Percentiles rank a stretch among this genome's conserved stretches.
Evolutionary conservation across 2,329 filamentous ascomycete genomes (phyloP).

Genomic region (Colletotrichum endophyticum): DNA sequence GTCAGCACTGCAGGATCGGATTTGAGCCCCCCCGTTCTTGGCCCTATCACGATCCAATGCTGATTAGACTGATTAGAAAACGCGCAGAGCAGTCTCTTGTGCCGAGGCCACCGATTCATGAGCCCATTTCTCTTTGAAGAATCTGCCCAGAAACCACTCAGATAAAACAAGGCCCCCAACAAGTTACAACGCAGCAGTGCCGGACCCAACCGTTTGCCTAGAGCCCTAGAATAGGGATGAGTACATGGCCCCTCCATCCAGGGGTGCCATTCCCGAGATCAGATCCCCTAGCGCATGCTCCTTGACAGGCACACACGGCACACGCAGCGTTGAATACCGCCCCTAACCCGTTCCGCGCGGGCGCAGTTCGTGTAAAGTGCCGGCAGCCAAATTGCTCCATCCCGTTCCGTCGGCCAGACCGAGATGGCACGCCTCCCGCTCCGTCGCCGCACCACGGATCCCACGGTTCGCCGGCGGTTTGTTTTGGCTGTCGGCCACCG

Average conservation of each 20-base stretch:
- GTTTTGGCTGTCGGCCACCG: neutral
- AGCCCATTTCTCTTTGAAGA: neutral
- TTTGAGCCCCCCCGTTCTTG: neutral
- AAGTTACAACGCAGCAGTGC: neutral
- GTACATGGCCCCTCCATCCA: neutral
- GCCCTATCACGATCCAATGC: neutral
- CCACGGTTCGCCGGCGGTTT: neutral
- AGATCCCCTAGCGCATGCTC: neutral
- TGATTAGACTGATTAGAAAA: neutral
- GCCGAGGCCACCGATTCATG: neutral
- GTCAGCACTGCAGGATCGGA: neutral
- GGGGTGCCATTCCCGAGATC: neutral
- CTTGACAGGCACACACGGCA: neutral
- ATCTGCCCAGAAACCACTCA: neutral
- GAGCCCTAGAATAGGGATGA: neutral
- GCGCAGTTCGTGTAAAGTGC: neutral
- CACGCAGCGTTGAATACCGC: neutral
- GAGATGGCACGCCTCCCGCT: neutral
- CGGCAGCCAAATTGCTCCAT: neutral
- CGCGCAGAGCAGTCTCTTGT: neutral
- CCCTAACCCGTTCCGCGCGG: neutral
- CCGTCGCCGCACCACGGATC: neutral
- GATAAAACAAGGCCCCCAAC: neutral
- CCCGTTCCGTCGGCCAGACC: conserved; percentile 14
- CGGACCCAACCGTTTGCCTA: neutral